Base-by-base conservation (phyloP, 2,329 filamentous ascomycete genomes). In the Fonsecaea nubica region DNA sequence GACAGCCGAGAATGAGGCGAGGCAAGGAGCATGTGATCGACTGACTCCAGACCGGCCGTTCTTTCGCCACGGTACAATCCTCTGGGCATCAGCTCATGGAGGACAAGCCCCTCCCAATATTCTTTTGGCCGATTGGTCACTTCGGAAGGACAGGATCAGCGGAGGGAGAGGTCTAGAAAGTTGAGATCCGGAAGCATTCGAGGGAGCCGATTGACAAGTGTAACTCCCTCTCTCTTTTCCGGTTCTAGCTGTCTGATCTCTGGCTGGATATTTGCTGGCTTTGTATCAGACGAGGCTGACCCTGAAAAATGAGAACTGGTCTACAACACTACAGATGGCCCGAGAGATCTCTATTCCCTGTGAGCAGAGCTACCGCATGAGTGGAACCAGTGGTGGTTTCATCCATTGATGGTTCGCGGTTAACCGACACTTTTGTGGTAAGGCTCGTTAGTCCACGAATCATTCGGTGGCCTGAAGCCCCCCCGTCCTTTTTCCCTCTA, bases 401-500 rank as follows among this genome's bases (percentile, higher is more conserved):
- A 42, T 42, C 40, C n/a, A 8, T 42, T 42, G 40, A 4, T 7
- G 2, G n/a, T 42, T 42, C n/a, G 40, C 25, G 40, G 1, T n/a
- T 7, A 4, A 5, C 13, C 40, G 6, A 42, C 4, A 6, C 15
- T n/a, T 15, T 42, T 4, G 15, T 42, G n/a, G 40, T 42, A 5
- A 38, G 7, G 40, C 40, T 48, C n/a, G 3, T 6, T 8, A 10
- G n/a, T 4, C n/a, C 42, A 25, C 8, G 9, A 21, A 25, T 21
- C 18, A 65, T 52, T 58, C 61, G 36, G 59, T 58, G 8, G 36
- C 53, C 42, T 68, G 66, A 1, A 66, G 38, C 9, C 57, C 64
- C 2, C 61, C 69, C 3, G 62, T 59, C 45, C 65, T 65, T 40
- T 61, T 62, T 2, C 69, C 69, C 58, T 71, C 69, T 1, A 72